Evolutionary conservation across 805 yeast species (phyloP).

Genomic region (Pichia sporocuriosa): DNA sequence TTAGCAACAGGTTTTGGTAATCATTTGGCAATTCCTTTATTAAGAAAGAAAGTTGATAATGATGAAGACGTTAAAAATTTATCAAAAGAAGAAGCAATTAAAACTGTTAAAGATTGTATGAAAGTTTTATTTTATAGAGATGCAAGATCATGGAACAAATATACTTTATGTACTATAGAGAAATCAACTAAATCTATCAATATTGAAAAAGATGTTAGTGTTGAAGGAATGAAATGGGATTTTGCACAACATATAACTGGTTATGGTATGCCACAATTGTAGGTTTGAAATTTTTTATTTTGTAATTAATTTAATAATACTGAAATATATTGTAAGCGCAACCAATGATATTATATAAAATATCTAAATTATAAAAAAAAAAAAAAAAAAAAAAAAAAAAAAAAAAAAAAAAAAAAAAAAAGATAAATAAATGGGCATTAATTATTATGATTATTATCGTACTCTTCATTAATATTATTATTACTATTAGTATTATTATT

Average conservation of each 20-base stretch:
- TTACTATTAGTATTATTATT: too few species aligned
- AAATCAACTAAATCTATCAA: constrained; percentile 57
- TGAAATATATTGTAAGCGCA: too few species aligned
- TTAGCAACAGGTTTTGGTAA: constrained; percentile 97
- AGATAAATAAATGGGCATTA: too few species aligned
- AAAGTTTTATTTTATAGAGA: constrained; percentile 93
- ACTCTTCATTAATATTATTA: too few species aligned
- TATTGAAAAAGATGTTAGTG: constrained; percentile 46
- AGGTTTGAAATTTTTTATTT: constrained; percentile 12
- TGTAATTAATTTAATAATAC: too few species aligned
- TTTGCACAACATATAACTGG: constrained; percentile 87
- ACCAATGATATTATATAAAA: too few species aligned
- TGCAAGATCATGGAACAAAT: constrained; percentile 87
- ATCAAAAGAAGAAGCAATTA: constrained; percentile 67
- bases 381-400: too few species aligned
- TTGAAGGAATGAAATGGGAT: constrained; percentile 78
- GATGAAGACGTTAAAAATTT: constrained; percentile 71
- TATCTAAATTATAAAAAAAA: neutral
- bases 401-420: too few species aligned
- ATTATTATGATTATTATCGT: too few species aligned
- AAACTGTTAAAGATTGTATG: constrained; percentile 79
- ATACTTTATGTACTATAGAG: constrained; percentile 70
- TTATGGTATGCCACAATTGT: constrained; percentile 52
- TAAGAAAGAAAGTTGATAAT: constrained; percentile 74
- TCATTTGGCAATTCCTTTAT: constrained; percentile 85